Conservation (phyloP, 2,329 filamentous ascomycete genomes). For the Pseudonectria buxi region DNA sequence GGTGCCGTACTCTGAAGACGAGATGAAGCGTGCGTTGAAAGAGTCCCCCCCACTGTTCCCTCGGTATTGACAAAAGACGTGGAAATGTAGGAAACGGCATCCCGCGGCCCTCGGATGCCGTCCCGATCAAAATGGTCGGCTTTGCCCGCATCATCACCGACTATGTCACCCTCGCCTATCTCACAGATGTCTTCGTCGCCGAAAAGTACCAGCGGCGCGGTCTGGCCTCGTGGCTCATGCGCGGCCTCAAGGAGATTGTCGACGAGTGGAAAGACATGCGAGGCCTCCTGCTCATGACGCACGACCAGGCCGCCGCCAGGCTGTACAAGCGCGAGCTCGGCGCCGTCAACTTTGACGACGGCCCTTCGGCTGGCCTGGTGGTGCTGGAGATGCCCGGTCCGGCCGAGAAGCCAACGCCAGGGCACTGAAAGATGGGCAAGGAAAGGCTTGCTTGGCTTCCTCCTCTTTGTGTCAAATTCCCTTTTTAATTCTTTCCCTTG, state of each 20-base stretch:
- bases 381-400: conserved; percentile 36
- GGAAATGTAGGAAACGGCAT: conserved; percentile 25
- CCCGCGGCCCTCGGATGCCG: conserved; percentile 23
- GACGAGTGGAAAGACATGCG: conserved; percentile 53
- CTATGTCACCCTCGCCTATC: conserved; percentile 59
- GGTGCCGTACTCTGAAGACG: conserved; percentile 30
- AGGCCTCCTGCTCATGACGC: conserved; percentile 49
- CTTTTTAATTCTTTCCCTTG: conserved; percentile 6
- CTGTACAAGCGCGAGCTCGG: conserved; percentile 44
- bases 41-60: conserved; percentile 22
- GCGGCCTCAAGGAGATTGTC: conserved; percentile 50
- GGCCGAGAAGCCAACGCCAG: conserved; percentile 28
- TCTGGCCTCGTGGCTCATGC: conserved; percentile 59
- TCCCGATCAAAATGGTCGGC: conserved; percentile 31
- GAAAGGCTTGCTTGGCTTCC: conserved; percentile 3
- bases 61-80: conserved; percentile 4
- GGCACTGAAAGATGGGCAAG: conserved; percentile 18
- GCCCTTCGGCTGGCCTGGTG: conserved; percentile 32
- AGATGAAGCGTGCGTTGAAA: conserved; percentile 30
- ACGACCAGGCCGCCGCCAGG: conserved; percentile 30
- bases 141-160: conserved; percentile 59
- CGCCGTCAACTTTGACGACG: conserved; percentile 37
- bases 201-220: conserved; percentile 54
- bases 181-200: conserved; percentile 61
- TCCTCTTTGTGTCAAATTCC: conserved; percentile 10